Evolutionary conservation across 441 rosid genomes (phyloP).

Genomic region (Theobroma grandiflorum): DNA sequence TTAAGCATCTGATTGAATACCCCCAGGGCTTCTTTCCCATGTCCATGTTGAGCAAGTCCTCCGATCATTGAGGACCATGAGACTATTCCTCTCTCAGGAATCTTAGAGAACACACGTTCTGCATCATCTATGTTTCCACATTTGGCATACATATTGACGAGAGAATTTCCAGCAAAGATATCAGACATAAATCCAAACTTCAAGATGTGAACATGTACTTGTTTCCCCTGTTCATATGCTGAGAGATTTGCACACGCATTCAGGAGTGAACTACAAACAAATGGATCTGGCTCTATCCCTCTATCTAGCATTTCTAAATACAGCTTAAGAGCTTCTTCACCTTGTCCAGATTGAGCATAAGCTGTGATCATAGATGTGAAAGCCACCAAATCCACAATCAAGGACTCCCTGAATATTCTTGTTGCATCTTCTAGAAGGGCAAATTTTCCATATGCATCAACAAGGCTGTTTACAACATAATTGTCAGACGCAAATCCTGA

Average conservation of each 20-base stretch:
- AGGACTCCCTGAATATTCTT: conserved; percentile 49
- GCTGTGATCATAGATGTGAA: conserved; percentile 68
- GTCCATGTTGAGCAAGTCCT: conserved; percentile 80
- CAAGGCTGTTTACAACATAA: conserved; percentile 65
- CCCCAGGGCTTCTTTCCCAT: conserved; percentile 60
- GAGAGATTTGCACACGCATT: conserved; percentile 74
- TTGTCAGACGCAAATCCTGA: conserved; percentile 52
- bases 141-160: conserved; percentile 77
- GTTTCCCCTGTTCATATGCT: conserved; percentile 82
- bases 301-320: conserved; percentile 55
- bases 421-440: conserved; percentile 52
- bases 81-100: conserved; percentile 64
- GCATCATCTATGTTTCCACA: conserved; percentile 82
- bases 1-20: conserved; percentile 63
- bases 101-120: conserved; percentile 49
- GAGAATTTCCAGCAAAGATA: conserved; percentile 68
- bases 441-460: conserved; percentile 71
- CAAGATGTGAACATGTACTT: conserved; percentile 65
- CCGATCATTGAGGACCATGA: conserved; percentile 81
- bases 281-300: conserved; percentile 63
- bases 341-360: conserved; percentile 65
- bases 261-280: conserved; percentile 69
- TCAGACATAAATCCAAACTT: conserved; percentile 70
- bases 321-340: conserved; percentile 75
- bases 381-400: conserved; percentile 53